phyloP scores from a whole-genome alignment of 805 yeast species.

The Spathaspora girioi region DNA sequence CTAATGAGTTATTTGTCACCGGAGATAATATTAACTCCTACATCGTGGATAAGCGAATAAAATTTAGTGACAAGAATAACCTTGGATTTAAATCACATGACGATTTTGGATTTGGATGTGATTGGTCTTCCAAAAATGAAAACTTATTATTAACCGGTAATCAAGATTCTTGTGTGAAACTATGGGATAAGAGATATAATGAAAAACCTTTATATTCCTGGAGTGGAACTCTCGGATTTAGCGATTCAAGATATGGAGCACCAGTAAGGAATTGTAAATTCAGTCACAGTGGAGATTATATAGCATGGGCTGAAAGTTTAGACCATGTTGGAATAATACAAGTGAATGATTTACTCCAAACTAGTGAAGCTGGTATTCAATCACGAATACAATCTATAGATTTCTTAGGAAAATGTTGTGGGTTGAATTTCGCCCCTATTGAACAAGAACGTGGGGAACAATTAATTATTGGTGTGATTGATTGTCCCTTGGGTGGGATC shows the following conservation, averaged over 20 bases:
- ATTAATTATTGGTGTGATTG: constrained; percentile 53
- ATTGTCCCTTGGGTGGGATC: constrained; percentile 55
- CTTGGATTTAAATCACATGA: constrained; percentile 37
- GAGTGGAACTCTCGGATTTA: constrained; percentile 30
- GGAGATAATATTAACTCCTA: constrained; percentile 47
- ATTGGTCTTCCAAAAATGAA: constrained; percentile 47
- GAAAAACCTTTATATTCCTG: constrained; percentile 24
- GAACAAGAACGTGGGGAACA: constrained; percentile 44
- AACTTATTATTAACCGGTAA: constrained; percentile 50
- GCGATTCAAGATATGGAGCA: constrained; percentile 28
- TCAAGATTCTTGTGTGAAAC: constrained; percentile 55
- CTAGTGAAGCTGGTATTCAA: constrained; percentile 4
- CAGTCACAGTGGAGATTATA: constrained; percentile 40
- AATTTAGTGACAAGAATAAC: not conserved
- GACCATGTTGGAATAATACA: constrained; percentile 54
- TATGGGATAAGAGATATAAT: constrained; percentile 48
- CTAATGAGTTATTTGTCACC: constrained; percentile 40
- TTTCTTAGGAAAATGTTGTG: constrained; percentile 57
- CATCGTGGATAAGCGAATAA: constrained; percentile 42
- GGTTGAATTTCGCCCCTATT: constrained; percentile 44
- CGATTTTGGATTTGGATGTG: constrained; percentile 59
- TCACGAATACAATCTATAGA: constrained; percentile 44
- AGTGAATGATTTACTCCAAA: constrained; percentile 24
- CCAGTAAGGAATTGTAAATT: constrained; percentile 54
- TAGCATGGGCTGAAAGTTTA: constrained; percentile 56